Conservation (phyloP, 495 filamentous ascomycete species). For the Xylona heveae region DNA sequence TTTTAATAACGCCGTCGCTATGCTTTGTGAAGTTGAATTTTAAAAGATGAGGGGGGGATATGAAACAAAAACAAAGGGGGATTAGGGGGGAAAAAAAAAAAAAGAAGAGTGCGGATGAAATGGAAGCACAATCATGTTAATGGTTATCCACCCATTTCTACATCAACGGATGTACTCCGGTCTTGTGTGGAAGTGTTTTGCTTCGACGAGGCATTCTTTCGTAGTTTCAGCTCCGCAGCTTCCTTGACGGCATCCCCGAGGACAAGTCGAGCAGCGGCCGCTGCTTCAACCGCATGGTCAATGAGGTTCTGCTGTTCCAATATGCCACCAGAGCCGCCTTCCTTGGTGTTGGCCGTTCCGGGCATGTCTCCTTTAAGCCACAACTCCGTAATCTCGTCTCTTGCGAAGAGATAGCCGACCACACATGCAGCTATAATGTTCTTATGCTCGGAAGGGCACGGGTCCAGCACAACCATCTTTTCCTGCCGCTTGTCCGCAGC, state of each 20-base stretch:
- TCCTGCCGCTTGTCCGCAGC: slow-evolving; percentile 1
- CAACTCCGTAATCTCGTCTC: slow-evolving; percentile 83
- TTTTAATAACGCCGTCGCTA: no score
- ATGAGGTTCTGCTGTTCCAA: no score
- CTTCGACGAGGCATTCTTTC: background rate
- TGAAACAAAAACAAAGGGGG: no score
- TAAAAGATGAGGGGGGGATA: no score
- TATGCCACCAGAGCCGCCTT: no score
- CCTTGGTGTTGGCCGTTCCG: no score
- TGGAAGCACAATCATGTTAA: no score
- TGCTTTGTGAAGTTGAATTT: no score
- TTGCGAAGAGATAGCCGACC: slow-evolving; percentile 67
- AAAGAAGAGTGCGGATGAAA: no score
- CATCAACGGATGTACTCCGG: no score
- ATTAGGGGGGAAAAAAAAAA: no score
- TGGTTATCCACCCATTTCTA: no score
- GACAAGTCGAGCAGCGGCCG: slow-evolving; percentile 2
- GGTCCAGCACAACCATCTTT: slow-evolving; percentile 53
- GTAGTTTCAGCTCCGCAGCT: slow-evolving; percentile 1
- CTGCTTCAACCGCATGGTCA: slow-evolving; percentile 5
- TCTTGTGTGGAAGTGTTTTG: background rate
- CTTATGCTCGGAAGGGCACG: slow-evolving; percentile 60
- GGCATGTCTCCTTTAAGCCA: slow-evolving; percentile 72
- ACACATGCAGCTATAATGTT: slow-evolving; percentile 61
- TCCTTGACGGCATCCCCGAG: slow-evolving; percentile 6